Evolutionary conservation across 2,329 filamentous ascomycete genomes (phyloP).

Genomic region (Aureobasidium pullulans): DNA sequence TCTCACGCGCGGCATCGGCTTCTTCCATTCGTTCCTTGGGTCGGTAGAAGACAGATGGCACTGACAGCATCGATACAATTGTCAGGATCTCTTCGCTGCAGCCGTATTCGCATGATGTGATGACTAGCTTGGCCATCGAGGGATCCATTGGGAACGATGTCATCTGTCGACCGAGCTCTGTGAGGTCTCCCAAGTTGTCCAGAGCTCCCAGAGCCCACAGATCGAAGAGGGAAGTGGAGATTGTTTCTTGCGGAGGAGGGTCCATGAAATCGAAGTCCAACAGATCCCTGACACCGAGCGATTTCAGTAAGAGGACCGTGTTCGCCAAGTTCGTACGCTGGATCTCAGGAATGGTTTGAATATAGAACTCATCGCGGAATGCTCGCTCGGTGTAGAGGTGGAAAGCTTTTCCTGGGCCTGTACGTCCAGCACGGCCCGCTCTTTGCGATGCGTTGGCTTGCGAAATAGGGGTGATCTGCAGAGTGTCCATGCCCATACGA

Average conservation of each 20-base stretch:
- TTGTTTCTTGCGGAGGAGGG: conserved; percentile 93
- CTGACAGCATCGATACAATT: conserved; percentile 95
- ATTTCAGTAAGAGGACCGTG: conserved; percentile 89
- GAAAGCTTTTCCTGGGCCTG: conserved; percentile 91
- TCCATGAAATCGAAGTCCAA: conserved; percentile 99
- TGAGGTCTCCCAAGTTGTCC: conserved; percentile 89
- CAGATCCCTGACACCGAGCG: conserved; percentile 85
- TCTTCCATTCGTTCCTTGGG: conserved; percentile 96
- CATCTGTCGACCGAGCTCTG: conserved; percentile 81
- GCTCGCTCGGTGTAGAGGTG: conserved; percentile 90
- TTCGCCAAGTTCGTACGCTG: conserved; percentile 94
- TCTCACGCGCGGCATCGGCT: conserved; percentile 88
- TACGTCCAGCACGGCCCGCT: conserved; percentile 86
- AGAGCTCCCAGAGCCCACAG: conserved; percentile 92
- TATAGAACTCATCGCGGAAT: conserved; percentile 91
- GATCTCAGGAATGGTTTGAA: conserved; percentile 95
- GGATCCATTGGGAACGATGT: conserved; percentile 98
- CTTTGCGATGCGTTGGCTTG: conserved; percentile 93
- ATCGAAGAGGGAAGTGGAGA: conserved; percentile 94
- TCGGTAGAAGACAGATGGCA: conserved; percentile 93
- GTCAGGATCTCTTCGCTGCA: conserved; percentile 98
- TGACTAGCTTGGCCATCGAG: conserved; percentile 86
- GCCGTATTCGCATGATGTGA: conserved; percentile 73
- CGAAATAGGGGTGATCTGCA: conserved; percentile 95
- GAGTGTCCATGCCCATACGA: conserved; percentile 97